Percentiles rank a stretch among this genome's conserved stretches.
phyloP scores from a whole-genome alignment of 768 basidiomycete species.

The Ramaria sp. region DNA sequence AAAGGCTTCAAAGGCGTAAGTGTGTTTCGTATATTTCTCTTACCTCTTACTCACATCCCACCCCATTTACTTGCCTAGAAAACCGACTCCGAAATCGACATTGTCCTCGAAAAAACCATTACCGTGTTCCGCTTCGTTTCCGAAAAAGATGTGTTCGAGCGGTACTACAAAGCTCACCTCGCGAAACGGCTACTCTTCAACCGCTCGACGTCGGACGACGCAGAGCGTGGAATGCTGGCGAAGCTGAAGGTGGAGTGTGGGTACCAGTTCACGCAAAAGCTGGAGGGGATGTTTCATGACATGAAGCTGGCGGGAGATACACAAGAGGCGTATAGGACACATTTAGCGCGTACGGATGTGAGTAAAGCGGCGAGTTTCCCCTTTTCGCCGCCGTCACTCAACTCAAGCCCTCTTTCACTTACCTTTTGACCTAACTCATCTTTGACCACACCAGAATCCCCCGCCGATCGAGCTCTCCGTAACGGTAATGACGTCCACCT shows the following conservation, averaged over 20 bases:
- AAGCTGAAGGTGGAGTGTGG: slow-evolving; percentile 97
- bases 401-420: not conserved
- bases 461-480: slow-evolving; percentile 75
- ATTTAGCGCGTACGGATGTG: slow-evolving; percentile 25
- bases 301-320: slow-evolving; percentile 83
- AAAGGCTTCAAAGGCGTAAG: slow-evolving; percentile 90
- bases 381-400: slow-evolving; percentile 2
- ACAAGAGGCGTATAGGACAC: slow-evolving; percentile 56
- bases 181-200: slow-evolving; percentile 81
- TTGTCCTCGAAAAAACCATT: slow-evolving; percentile 89
- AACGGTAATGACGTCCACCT: slow-evolving; percentile 91
- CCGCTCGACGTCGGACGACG: slow-evolving; percentile 92
- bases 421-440: too few relatives aligned
- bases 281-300: slow-evolving; percentile 99
- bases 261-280: slow-evolving; percentile 91
- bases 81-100: slow-evolving; percentile 87
- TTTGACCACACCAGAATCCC: slow-evolving; percentile 29
- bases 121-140: slow-evolving; percentile 87
- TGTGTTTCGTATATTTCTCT: not conserved
- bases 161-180: slow-evolving; percentile 94
- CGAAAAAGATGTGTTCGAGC: slow-evolving; percentile 96
- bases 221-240: slow-evolving; percentile 93
- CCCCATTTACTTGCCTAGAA: slow-evolving; percentile 41
- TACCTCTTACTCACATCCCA: slow-evolving; percentile 6
- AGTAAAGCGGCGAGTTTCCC: not conserved